Conservation (phyloP, 129 eudicot genomes). For the Helianthus tuberosus region DNA sequence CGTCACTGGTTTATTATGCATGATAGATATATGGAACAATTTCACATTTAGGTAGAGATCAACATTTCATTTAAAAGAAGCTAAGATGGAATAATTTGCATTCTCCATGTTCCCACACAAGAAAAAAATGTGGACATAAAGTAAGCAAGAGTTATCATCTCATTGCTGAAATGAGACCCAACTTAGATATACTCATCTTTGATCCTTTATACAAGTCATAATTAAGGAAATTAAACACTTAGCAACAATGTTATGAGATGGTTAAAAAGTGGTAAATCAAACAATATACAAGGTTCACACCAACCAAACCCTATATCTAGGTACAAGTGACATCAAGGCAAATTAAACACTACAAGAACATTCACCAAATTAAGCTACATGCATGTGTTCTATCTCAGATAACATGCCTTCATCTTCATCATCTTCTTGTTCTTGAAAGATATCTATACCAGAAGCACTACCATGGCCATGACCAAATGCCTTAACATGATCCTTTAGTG, state of each 20-base stretch:
- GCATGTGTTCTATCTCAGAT: constrained; percentile 31
- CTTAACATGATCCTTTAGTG: constrained; percentile 70
- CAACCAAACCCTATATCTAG: constrained; percentile 12
- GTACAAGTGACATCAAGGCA: constrained; percentile 15
- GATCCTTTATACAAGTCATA: background rate
- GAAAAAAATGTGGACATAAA: too few relatives aligned
- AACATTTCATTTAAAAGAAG: too few relatives aligned
- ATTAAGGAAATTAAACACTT: background rate
- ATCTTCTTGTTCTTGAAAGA: constrained; percentile 27
- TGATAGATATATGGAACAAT: too few relatives aligned
- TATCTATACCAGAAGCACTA: constrained; percentile 7
- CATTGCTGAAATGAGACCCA: background rate
- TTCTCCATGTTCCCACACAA: too few relatives aligned
- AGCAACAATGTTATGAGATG: background rate
- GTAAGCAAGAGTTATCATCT: too few relatives aligned
- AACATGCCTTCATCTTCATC: constrained; percentile 30
- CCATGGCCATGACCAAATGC: constrained; percentile 76
- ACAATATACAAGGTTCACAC: constrained; percentile 13
- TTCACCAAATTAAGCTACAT: constrained; percentile 19
- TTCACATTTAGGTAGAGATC: too few relatives aligned
- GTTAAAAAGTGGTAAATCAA: background rate
- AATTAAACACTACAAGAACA: constrained; percentile 14
- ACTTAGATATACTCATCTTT: background rate
- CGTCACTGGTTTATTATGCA: too few relatives aligned
- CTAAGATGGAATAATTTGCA: too few relatives aligned